A percentile compares a stretch with the other conserved stretches of the same genome.
phyloP scores from a whole-genome alignment of 345 rosid genomes.

The Ailanthus altissimus region DNA sequence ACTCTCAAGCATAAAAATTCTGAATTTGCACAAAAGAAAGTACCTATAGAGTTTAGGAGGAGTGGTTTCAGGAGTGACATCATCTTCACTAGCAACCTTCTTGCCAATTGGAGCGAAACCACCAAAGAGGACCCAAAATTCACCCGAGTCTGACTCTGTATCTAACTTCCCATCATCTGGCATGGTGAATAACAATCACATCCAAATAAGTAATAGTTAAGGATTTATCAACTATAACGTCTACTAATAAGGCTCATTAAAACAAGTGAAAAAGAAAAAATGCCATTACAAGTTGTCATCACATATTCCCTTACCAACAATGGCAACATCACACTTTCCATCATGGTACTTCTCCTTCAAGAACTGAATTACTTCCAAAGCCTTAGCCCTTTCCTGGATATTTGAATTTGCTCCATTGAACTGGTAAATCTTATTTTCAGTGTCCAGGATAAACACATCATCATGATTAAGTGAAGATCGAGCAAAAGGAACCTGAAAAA shows the following conservation, averaged over 20 bases:
- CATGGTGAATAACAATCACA: slow-evolving; percentile 27
- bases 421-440: slow-evolving; percentile 82
- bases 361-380: slow-evolving; percentile 91
- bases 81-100: slow-evolving; percentile 82
- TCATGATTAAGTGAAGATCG: slow-evolving; percentile 95
- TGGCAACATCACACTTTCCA: slow-evolving; percentile 77
- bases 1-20: slow-evolving; percentile 2
- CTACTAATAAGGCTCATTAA: background rate
- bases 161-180: slow-evolving; percentile 91
- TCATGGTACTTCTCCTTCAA: slow-evolving; percentile 89
- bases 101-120: slow-evolving; percentile 96
- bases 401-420: slow-evolving; percentile 98
- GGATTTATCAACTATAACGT: background rate
- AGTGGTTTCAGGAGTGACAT: slow-evolving; percentile 61
- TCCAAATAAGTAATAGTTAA: slow-evolving; percentile 24
- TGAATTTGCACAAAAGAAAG: slow-evolving; percentile 24
- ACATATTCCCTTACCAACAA: slow-evolving; percentile 63
- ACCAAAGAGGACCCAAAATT: slow-evolving; percentile 92
- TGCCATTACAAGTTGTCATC: slow-evolving; percentile 14
- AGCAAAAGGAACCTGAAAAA: slow-evolving; percentile 84
- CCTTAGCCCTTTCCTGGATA: slow-evolving; percentile 98
- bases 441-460: slow-evolving; percentile 94
- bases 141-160: slow-evolving; percentile 95
- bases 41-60: slow-evolving; percentile 84
- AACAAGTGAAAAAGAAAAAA: background rate